These are phyloP conservation scores for Debaryomycetaceae sp. DNA, from an alignment of 1,139 yeast species.

Conservation along the genomic window DNA sequence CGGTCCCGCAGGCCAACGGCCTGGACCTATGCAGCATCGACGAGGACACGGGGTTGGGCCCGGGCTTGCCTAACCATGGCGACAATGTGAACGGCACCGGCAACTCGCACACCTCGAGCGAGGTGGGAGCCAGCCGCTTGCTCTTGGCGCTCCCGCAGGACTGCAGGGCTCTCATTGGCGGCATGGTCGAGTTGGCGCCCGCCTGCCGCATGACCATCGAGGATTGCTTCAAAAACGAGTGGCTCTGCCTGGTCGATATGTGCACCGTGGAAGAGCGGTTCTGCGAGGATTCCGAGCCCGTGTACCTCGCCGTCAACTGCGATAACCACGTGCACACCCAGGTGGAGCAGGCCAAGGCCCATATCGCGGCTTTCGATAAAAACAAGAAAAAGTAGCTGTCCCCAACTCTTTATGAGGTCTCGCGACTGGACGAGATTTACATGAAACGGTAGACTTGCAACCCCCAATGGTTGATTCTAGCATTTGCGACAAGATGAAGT, in stretches of 20 bases:
- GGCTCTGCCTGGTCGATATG: slow-evolving; percentile 60
- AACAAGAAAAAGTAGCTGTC: slow-evolving; percentile 40
- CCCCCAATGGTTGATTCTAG: too few relatives aligned
- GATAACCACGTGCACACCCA: slow-evolving; percentile 71
- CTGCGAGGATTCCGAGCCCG: slow-evolving; percentile 21
- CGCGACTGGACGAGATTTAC: too few relatives aligned
- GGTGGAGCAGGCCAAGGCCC: slow-evolving; percentile 90
- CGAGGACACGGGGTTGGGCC: slow-evolving; percentile 8
- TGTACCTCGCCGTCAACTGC: slow-evolving; percentile 25
- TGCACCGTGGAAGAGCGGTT: slow-evolving; percentile 45
- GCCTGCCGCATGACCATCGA: slow-evolving; percentile 80
- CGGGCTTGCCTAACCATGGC: slow-evolving; percentile 9
- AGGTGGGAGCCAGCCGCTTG: slow-evolving; percentile 61
- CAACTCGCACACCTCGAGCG: slow-evolving; percentile 41
- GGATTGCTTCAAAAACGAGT: slow-evolving; percentile 69
- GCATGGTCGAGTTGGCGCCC: slow-evolving; percentile 75
- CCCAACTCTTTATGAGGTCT: neutral
- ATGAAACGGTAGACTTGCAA: too few relatives aligned
- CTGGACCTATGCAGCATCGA: slow-evolving; percentile 21
- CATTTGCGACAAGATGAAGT: too few relatives aligned
- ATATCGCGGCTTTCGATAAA: slow-evolving; percentile 85
- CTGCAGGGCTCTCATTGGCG: slow-evolving; percentile 51
- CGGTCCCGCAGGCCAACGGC: neutral
- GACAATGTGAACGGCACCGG: slow-evolving; percentile 22
- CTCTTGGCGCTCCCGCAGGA: slow-evolving; percentile 62